Conservation (phyloP, 1,139 yeast species). For the Blastobotrys buckinghamii region DNA sequence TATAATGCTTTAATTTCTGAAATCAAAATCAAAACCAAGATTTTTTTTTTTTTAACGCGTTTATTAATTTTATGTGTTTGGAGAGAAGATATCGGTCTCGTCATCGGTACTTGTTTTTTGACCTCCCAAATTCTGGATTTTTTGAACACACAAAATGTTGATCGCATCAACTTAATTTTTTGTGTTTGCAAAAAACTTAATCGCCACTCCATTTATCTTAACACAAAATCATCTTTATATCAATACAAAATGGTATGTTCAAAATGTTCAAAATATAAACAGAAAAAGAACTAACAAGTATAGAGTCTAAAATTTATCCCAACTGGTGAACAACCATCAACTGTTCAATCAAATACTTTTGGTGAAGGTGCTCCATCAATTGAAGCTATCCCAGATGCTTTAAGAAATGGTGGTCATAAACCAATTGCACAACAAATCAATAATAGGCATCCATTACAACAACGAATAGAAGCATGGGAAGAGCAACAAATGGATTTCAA, state of each 20-base stretch:
- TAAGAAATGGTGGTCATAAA: conserved; percentile 24
- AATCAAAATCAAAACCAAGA: no score
- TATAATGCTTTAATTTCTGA: no score
- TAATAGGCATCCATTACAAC: conserved; percentile 82
- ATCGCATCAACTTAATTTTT: no score
- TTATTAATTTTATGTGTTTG: no score
- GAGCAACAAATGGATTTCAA: conserved; percentile 62
- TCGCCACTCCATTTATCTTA: background rate
- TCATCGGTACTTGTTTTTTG: no score
- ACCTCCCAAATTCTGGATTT: no score
- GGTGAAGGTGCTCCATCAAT: conserved; percentile 29
- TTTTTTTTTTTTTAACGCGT: no score
- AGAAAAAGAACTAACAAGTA: background rate
- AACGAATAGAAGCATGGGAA: conserved; percentile 75
- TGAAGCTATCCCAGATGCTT: conserved; percentile 26
- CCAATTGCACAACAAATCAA: conserved; percentile 60
- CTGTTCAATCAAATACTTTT: conserved; percentile 21
- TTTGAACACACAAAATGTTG: no score
- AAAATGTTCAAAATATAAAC: background rate
- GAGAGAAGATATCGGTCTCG: no score
- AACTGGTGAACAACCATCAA: conserved; percentile 15
- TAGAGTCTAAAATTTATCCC: conserved; percentile 25
- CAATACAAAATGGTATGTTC: background rate
- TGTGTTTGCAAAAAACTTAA: background rate
- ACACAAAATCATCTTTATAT: background rate